Evolutionary conservation across 306 rosid species (phyloP).

Genomic region (Trichosanthes cucumerina): DNA sequence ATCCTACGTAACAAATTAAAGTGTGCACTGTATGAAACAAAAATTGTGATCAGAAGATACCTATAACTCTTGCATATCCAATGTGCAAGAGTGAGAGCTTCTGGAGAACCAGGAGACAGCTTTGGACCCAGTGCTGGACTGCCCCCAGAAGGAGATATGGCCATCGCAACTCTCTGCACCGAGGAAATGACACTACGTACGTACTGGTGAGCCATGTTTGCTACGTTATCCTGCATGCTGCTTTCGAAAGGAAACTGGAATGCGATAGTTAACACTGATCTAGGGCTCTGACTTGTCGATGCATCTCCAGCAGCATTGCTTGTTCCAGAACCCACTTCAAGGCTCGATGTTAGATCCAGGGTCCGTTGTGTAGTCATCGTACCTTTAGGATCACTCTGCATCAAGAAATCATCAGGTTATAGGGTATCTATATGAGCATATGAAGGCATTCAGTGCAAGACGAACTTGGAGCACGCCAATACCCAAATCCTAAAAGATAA

Average conservation of each 20-base stretch:
- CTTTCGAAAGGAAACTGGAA: slow-evolving; percentile 92
- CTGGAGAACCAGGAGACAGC: slow-evolving; percentile 75
- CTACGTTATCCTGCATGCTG: slow-evolving; percentile 67
- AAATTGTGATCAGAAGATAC: slow-evolving; percentile 18
- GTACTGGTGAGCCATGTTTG: slow-evolving; percentile 81
- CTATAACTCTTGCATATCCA: slow-evolving; percentile 96
- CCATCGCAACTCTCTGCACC: slow-evolving; percentile 93
- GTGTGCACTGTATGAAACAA: neutral
- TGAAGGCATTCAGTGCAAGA: neutral
- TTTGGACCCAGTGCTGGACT: slow-evolving; percentile 51
- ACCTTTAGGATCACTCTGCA: slow-evolving; percentile 71
- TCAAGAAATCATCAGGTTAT: neutral
- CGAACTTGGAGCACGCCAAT: neutral
- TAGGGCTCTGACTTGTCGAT: slow-evolving; percentile 38
- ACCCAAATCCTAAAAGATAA: neutral
- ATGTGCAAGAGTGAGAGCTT: slow-evolving; percentile 71
- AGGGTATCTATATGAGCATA: neutral
- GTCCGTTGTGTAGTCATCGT: slow-evolving; percentile 45
- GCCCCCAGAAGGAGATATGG: slow-evolving; percentile 77
- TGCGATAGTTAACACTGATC: slow-evolving; percentile 90
- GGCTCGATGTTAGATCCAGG: slow-evolving; percentile 80
- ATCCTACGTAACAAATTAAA: neutral
- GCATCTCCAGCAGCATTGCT: slow-evolving; percentile 37
- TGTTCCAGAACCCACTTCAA: slow-evolving; percentile 61
- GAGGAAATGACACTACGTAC: slow-evolving; percentile 81